Conservation (phyloP, 495 filamentous ascomycete genomes). For the Aspergillus sclerotioniger region DNA sequence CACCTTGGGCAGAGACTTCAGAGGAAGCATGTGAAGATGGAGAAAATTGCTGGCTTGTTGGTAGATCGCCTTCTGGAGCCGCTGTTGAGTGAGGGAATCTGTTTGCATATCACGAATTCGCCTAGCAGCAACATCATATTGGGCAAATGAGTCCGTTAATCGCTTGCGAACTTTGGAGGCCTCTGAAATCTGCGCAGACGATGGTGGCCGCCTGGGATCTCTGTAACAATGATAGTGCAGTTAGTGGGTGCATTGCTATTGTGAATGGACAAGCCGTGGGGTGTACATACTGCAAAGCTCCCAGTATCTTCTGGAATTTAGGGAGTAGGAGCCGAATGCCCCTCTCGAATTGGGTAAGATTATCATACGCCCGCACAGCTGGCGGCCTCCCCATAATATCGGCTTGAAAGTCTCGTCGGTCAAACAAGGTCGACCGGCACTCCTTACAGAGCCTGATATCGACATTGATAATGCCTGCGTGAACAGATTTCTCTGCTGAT, state of each 20-base stretch:
- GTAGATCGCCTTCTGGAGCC: slow-evolving; percentile 81
- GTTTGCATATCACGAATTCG: slow-evolving; percentile 77
- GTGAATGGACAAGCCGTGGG: slow-evolving; percentile 20
- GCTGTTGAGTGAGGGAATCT: slow-evolving; percentile 67
- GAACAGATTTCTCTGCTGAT: slow-evolving; percentile 57
- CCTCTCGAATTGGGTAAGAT: slow-evolving; percentile 81
- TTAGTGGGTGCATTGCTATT: neutral
- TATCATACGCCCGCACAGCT: slow-evolving; percentile 80
- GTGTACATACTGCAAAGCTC: slow-evolving; percentile 58
- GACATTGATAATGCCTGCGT: slow-evolving; percentile 57
- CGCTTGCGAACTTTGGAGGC: slow-evolving; percentile 89
- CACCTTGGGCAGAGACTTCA: slow-evolving; percentile 81
- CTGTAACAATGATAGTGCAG: slow-evolving; percentile 26
- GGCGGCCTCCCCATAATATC: slow-evolving; percentile 66
- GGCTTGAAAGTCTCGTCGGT: slow-evolving; percentile 75
- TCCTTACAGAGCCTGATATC: slow-evolving; percentile 90
- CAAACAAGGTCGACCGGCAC: slow-evolving; percentile 82
- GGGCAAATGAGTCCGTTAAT: slow-evolving; percentile 84
- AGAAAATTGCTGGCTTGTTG: slow-evolving; percentile 81
- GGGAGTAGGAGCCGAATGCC: slow-evolving; percentile 84
- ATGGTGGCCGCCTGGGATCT: slow-evolving; percentile 70
- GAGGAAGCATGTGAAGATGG: slow-evolving; percentile 86
- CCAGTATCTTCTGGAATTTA: slow-evolving; percentile 77
- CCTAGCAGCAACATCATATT: slow-evolving; percentile 83
- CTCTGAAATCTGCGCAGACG: slow-evolving; percentile 73